phyloP scores from a whole-genome alignment of 495 filamentous ascomycete genomes.

The Polyplosphaeria fusca region DNA sequence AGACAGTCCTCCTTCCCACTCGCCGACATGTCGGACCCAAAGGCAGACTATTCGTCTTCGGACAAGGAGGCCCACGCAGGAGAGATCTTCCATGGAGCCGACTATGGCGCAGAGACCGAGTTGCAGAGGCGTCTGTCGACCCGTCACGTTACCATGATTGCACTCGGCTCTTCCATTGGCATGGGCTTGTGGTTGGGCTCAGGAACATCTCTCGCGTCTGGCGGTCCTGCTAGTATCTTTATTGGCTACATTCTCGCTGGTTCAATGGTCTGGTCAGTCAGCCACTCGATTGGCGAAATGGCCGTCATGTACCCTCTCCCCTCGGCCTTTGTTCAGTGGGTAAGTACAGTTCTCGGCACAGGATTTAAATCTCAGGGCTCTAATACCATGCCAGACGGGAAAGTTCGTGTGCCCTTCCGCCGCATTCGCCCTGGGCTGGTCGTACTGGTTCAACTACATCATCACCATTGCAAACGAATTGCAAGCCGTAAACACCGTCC shows the following conservation, averaged over 20 bases:
- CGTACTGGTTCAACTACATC: slow-evolving; percentile 34
- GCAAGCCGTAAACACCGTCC: slow-evolving; percentile 28
- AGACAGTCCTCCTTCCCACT: not conserved
- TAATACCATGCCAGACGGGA: no score
- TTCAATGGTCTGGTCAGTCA: slow-evolving; percentile 31
- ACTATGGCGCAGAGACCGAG: slow-evolving; percentile 33
- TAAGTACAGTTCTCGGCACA: slow-evolving; percentile 7
- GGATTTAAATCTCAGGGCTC: no score
- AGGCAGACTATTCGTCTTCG: not conserved
- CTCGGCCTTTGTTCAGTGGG: slow-evolving; percentile 32
- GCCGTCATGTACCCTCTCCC: slow-evolving; percentile 36
- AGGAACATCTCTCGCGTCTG: slow-evolving; percentile 25
- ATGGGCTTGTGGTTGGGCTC: slow-evolving; percentile 36
- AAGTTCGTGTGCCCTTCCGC: slow-evolving; percentile 35
- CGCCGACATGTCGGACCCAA: not conserved
- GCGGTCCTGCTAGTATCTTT: slow-evolving; percentile 33
- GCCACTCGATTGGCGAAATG: slow-evolving; percentile 34
- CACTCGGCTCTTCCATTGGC: slow-evolving; percentile 35
- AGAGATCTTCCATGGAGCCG: slow-evolving; percentile 1
- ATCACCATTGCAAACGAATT: slow-evolving; percentile 36
- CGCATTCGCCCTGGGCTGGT: slow-evolving; percentile 35
- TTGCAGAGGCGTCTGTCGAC: slow-evolving; percentile 23
- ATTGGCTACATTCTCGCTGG: slow-evolving; percentile 32
- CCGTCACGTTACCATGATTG: slow-evolving; percentile 36
- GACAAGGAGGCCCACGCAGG: not conserved